Evolutionary conservation across 2,329 filamentous ascomycete genomes (phyloP).

Genomic region (Fusarium burgessii): DNA sequence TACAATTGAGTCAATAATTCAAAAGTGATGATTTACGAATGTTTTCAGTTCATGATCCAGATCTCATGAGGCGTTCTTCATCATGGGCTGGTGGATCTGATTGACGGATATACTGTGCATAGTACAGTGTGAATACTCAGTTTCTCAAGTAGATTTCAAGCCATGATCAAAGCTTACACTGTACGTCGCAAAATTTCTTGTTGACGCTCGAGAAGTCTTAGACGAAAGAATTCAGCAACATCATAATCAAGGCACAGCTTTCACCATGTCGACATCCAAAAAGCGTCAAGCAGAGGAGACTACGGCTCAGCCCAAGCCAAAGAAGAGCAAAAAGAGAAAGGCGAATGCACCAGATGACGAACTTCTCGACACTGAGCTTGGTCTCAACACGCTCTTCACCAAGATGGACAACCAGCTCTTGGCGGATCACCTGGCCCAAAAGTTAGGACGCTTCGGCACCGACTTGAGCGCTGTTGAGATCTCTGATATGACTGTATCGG

Average conservation of each 20-base stretch:
- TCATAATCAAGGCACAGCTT: constrained; percentile 10
- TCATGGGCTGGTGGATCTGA: constrained; percentile 31
- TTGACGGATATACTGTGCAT: constrained; percentile 12
- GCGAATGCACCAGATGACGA: constrained; percentile 66
- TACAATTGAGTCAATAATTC: background rate
- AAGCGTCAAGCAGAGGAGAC: constrained; percentile 69
- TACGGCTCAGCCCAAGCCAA: constrained; percentile 52
- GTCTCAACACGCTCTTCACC: constrained; percentile 83
- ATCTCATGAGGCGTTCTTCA: constrained; percentile 23
- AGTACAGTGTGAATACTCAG: constrained; percentile 10
- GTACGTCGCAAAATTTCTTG: constrained; percentile 44
- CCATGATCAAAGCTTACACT: constrained; percentile 34
- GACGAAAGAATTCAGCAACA: constrained; percentile 7
- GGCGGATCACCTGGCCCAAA: constrained; percentile 86
- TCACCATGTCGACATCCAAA: constrained; percentile 58
- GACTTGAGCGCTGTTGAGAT: constrained; percentile 87
- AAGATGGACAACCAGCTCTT: constrained; percentile 86
- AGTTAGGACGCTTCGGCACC: constrained; percentile 80
- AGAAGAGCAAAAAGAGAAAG: constrained; percentile 68
- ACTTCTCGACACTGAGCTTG: constrained; percentile 74
- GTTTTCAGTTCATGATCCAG: too few relatives aligned
- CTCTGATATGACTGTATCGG: constrained; percentile 82
- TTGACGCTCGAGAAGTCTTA: constrained; percentile 22
- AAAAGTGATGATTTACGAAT: background rate
- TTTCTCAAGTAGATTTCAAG: fast-evolving